Evolutionary conservation across 2,329 filamentous ascomycete genomes (phyloP), one percentile per base, ranked within the genome.

Genomic region (Pseudocercospora vitis): DNA sequence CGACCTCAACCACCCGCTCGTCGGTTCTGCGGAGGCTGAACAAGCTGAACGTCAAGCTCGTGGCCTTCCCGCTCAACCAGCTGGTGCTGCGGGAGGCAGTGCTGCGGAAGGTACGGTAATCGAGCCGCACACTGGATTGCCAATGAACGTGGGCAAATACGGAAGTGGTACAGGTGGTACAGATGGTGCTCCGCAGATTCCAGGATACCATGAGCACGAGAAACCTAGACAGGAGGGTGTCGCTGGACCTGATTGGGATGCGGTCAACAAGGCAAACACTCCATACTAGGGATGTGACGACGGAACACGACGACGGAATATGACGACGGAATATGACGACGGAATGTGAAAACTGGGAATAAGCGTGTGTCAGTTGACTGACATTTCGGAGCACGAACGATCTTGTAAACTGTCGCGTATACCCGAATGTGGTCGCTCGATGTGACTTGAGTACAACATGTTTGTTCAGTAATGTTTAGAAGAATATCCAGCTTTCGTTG

Each of bases 71-170:
- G 33, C 6, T 12, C 35, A 46, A 51, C 19, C 46, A 35, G 18
- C 26, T 24, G 49, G 42, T 14, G 26, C 28, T 21, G 12, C n/a
- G n/a, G n/a, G n/a, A n/a, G n/a, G 28, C 23, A 28, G 42, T 7
- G 28, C 24, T n/a, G 21, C 32, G 3, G 59, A 53, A 18, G 64
- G 64, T 3, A 54, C 60, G 3, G 69, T 71, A 11, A 71, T 58
- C 7, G 71, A 76, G 53, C 70, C 71, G 3, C 67, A 69, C 28
- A 74, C 73, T 1, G 72, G 73, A 2, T 59, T 74, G 1, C 71
- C 71, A 5, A 72, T 73, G 70, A 71, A 75, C 46, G 65, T 69
- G 0, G 70, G 63, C 40, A 68, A 69, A 52, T 73, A 71, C 42
- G 72, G 73, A 11, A 62, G 64, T 48, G 71, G 70, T 2, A 50